Conservation (phyloP, 345 rosid genomes). For the Cardamine occulta region DNA sequence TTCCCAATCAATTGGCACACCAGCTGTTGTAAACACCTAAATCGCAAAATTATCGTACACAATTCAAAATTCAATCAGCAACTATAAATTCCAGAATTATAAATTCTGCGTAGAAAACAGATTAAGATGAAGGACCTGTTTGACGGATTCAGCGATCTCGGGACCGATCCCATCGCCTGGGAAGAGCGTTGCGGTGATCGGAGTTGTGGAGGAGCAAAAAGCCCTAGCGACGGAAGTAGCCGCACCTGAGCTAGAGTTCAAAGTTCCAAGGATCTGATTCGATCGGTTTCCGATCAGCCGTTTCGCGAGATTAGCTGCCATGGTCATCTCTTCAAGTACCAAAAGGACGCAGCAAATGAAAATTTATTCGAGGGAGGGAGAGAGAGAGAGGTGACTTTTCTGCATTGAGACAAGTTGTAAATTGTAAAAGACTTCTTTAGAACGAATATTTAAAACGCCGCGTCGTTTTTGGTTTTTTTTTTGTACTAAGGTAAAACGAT, state of each 20-base stretch:
- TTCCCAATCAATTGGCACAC: slow-evolving; percentile 96
- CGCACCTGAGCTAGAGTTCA: slow-evolving; percentile 36
- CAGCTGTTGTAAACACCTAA: slow-evolving; percentile 76
- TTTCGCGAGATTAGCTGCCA: slow-evolving; percentile 42
- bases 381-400: slow-evolving; percentile 25
- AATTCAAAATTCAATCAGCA: slow-evolving; percentile 10
- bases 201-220: slow-evolving; percentile 60
- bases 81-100: neutral
- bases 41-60: neutral
- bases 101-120: neutral
- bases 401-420: slow-evolving; percentile 19
- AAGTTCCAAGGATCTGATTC: slow-evolving; percentile 49
- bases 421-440: slow-evolving; percentile 12
- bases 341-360: slow-evolving; percentile 34
- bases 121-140: slow-evolving; percentile 53
- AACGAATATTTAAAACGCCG: slow-evolving; percentile 36
- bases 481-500: neutral
- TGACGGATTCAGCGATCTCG: slow-evolving; percentile 96
- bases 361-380: slow-evolving; percentile 2
- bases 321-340: slow-evolving; percentile 45
- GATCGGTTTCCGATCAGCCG: slow-evolving; percentile 45
- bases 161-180: slow-evolving; percentile 99
- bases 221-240: slow-evolving; percentile 49
- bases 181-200: slow-evolving; percentile 90
- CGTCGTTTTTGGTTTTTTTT: slow-evolving; percentile 6